Conservation (phyloP, 164 flowering plant species). For the Echeveria elegans region DNA sequence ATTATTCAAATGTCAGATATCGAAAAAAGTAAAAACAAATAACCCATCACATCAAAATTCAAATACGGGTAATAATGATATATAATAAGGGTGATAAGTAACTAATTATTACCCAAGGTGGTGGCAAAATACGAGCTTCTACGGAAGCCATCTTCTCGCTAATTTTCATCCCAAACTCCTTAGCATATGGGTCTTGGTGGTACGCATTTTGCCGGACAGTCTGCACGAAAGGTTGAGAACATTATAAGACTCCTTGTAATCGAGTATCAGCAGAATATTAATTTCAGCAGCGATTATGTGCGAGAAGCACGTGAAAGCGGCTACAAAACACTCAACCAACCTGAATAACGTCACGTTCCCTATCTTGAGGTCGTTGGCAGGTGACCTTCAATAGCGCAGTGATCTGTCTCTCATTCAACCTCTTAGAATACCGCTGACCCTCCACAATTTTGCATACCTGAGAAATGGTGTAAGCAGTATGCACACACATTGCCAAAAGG, state of each 20-base stretch:
- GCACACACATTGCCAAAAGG: neutral
- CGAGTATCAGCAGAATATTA: neutral
- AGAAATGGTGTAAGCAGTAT: neutral
- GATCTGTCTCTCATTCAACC: constrained; percentile 61
- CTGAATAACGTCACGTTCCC: constrained; percentile 25
- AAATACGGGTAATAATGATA: neutral
- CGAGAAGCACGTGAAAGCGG: neutral
- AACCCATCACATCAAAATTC: neutral
- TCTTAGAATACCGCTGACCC: constrained; percentile 53
- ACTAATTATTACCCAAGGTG: constrained; percentile 61
- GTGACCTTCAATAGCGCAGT: constrained; percentile 46
- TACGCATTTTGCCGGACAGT: constrained; percentile 86
- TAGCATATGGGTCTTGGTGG: constrained; percentile 63
- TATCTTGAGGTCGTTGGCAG: constrained; percentile 44
- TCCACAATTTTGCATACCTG: constrained; percentile 50
- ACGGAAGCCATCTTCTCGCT: constrained; percentile 78
- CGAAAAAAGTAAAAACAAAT: neutral
- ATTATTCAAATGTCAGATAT: too few relatives aligned
- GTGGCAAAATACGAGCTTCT: constrained; percentile 90
- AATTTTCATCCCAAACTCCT: constrained; percentile 86
- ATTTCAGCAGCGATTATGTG: neutral
- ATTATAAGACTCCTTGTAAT: neutral
- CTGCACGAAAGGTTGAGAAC: constrained; percentile 21
- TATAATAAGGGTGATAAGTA: neutral
- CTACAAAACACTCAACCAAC: constrained; percentile 17